Evolutionary conservation across 2,329 filamentous ascomycete genomes (phyloP).

Genomic region (Aureobasidium sp.): DNA sequence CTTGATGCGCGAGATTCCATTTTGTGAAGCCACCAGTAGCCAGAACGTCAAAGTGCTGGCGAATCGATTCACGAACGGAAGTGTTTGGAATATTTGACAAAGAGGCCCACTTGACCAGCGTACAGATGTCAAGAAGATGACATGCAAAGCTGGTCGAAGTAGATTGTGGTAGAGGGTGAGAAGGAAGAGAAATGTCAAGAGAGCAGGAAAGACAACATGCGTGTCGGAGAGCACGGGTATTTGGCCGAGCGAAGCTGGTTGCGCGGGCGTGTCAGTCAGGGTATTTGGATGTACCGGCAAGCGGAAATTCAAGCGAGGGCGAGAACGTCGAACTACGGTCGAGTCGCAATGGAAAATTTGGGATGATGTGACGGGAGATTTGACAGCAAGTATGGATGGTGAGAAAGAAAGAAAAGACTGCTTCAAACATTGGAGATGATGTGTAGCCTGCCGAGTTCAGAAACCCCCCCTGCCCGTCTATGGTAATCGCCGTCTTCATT

Average conservation of each 20-base stretch:
- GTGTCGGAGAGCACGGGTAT: slow-evolving; percentile 16
- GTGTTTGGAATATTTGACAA: background rate
- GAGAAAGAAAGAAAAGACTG: background rate
- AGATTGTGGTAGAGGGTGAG: background rate
- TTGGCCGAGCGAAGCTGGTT: slow-evolving; percentile 8
- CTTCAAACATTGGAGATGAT: slow-evolving; percentile 5
- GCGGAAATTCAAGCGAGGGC: slow-evolving; percentile 15
- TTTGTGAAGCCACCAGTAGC: slow-evolving; percentile 4
- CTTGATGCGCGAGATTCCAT: slow-evolving; percentile 12
- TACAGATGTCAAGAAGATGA: background rate
- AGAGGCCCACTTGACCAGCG: background rate
- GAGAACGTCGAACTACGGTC: slow-evolving; percentile 6
- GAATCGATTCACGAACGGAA: background rate
- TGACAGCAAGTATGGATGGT: background rate
- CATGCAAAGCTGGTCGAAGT: background rate
- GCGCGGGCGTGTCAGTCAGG: slow-evolving; percentile 13
- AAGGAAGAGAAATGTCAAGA: background rate
- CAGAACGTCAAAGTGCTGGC: slow-evolving; percentile 5
- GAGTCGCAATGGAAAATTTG: background rate
- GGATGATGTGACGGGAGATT: background rate
- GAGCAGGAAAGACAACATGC: slow-evolving; percentile 11
- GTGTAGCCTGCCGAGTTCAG: slow-evolving; percentile 1
- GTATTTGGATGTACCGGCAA: slow-evolving; percentile 10
- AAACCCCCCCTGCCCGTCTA: slow-evolving; percentile 5
- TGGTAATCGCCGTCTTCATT: slow-evolving; percentile 10